Base-by-base conservation (phyloP, 2,329 filamentous ascomycete species). In the Pseudogymnoascus sp. region DNA sequence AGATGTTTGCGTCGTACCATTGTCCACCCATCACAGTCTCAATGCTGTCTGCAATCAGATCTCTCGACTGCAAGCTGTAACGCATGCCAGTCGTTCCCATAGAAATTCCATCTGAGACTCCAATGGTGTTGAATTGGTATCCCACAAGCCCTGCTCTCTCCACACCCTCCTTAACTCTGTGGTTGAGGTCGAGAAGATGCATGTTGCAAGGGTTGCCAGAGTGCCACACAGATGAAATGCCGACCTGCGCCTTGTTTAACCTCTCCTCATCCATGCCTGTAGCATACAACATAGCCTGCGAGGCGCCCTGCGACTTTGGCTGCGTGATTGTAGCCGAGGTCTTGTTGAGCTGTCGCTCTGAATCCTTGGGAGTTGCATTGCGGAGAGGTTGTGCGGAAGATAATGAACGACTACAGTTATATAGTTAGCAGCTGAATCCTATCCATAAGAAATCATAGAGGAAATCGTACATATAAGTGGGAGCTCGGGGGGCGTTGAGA, bases 1-100 rank as follows among this genome's bases (percentile, higher is more conserved):
- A 96, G 73, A 99, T 89, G 76, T 97, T 97, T 68, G 86, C 93
- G 75, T 99, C 94, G 74, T 99, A 97, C 92, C 92, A 97, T 77
- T 99, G 94, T 14, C 92, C 94, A 67, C 92, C 88, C 92, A 97
- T 99, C 70, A 99, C 94, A 4, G 94, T 97, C 82, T 99, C 94
- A 71, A 99, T 96, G 64, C 90, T 95, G 78, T 99, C 94, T 70
- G 94, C 94, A 70, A 99, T 99, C 70, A 99, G 85, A 76, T 99
- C 94, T 74, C 94, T 84, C 68, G 90, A 96, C 79, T 97, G 94
- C 59, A 97, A 81, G 61, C 89, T 94, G 78, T 92, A 97, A 65
- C 93, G 85, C 94, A 99, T 99, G 69, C 95, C 94, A 36, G 87
- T 90, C 57, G 94, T 99, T 59, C 94, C 94, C 94, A 99, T 99